phyloP scores from a whole-genome alignment of 2,329 filamentous ascomycete species.

The Dactylellina haptotyla region DNA sequence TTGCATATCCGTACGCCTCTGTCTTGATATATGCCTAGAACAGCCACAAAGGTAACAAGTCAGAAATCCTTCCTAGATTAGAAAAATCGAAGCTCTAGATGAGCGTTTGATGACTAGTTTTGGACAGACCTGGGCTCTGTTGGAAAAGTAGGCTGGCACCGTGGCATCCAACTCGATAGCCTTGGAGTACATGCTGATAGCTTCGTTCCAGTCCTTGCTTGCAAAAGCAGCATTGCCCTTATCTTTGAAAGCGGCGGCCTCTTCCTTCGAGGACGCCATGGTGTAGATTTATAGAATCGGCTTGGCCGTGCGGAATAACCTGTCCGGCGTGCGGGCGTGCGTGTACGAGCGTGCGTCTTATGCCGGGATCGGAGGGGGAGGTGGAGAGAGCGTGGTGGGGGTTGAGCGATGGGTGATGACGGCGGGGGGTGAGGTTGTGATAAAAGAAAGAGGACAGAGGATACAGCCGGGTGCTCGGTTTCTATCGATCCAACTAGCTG shows the following conservation, averaged over 20 bases:
- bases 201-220: conserved; percentile 83
- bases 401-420: no score
- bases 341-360: no score
- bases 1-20: conserved; percentile 92
- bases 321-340: conserved; percentile 1
- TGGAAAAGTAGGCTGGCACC: conserved; percentile 91
- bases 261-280: conserved; percentile 63
- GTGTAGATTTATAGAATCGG: conserved; percentile 55
- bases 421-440: no score
- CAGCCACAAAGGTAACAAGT: not conserved
- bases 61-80: conserved; percentile 1
- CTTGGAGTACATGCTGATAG: conserved; percentile 84
- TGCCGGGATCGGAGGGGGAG: not conserved
- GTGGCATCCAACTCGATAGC: conserved; percentile 85
- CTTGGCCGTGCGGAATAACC: conserved; percentile 60
- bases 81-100: no score
- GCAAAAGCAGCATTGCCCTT: conserved; percentile 94
- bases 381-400: no score
- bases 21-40: conserved; percentile 89
- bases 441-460: no score
- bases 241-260: conserved; percentile 86
- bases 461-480: no score
- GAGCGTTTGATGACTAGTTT: no score
- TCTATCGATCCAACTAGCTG: no score
- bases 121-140: conserved; percentile 91